Base-by-base conservation (phyloP, 2,329 filamentous ascomycete genomes). In the Talaromyces islandicus region DNA sequence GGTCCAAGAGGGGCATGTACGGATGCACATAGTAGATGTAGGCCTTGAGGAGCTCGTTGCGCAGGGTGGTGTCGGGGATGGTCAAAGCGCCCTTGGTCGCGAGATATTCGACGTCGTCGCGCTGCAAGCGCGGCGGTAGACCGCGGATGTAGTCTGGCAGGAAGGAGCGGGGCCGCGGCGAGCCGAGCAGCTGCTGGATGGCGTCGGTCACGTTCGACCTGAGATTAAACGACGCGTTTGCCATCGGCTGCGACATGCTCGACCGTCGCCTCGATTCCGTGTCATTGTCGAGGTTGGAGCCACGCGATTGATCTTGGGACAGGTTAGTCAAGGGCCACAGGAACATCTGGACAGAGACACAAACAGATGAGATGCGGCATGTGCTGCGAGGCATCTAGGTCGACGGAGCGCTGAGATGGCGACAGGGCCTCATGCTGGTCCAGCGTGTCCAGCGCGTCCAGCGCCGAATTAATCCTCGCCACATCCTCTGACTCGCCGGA, bases 1-100 rank as follows among this genome's bases (percentile, higher is more conserved):
- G 67, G 62, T 87, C 91, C 64, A 97, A 78, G 32, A 96, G 80
- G 25, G 93, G 93, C 91, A 97, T 96, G 73, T 91, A 97, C 0
- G 92, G 91, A 72, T 97, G 89, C 7, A 97, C 91, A 72, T 89
- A 96, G 77, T 96, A 90, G 63, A 93, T 83, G 68, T 94, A 97
- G 43, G 87, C 87, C 67, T 88, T 87, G 17, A 97, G 79, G 50
- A 97, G 81, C 61, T 92, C 91, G 71, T 90, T 91, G 68, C 93
- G 89, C 38, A 97, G 79, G 4, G 78, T 76, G 4, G 82, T 75
- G 46, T 84, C 81, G 2, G 93, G 93, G 46, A 97, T 83, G 1
- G 86, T 86, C 65, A 97, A 78, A 1, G 92, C 92, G 4, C 92
- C 92, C 79, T 96, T 97, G 70, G 87, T 84, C 63, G 88, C 84